phyloP scores from a whole-genome alignment of 2,329 filamentous ascomycete species.

The Pyricularia sp. region DNA sequence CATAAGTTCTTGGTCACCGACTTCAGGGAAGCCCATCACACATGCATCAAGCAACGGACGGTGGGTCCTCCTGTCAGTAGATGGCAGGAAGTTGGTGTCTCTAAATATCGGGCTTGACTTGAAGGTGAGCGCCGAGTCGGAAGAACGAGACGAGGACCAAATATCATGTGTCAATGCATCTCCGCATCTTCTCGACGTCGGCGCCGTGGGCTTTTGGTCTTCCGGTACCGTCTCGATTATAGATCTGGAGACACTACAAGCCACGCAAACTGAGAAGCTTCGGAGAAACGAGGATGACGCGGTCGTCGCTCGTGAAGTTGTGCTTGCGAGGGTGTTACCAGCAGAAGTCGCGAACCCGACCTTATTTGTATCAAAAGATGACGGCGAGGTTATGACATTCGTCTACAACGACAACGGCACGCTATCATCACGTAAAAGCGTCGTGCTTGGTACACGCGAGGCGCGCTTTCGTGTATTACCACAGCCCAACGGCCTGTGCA shows the following conservation, averaged over 20 bases:
- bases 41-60: conserved; percentile 62
- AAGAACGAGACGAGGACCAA: conserved; percentile 56
- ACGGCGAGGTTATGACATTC: conserved; percentile 82
- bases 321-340: conserved; percentile 65
- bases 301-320: conserved; percentile 71
- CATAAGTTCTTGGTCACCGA: conserved; percentile 45
- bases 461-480: conserved; percentile 71
- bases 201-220: conserved; percentile 78
- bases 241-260: conserved; percentile 50
- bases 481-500: conserved; percentile 48
- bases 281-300: conserved; percentile 49
- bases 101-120: conserved; percentile 50
- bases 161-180: conserved; percentile 76
- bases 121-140: conserved; percentile 41
- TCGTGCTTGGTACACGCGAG: conserved; percentile 75
- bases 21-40: conserved; percentile 49
- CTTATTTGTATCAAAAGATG: conserved; percentile 79
- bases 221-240: conserved; percentile 68
- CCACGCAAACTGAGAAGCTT: conserved; percentile 47
- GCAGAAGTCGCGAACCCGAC: conserved; percentile 47
- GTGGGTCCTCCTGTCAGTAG: conserved; percentile 59
- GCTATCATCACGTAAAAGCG: conserved; percentile 62
- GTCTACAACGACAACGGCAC: conserved; percentile 50
- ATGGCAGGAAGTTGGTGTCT: conserved; percentile 59
- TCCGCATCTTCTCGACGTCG: conserved; percentile 46